phyloP scores from a whole-genome alignment of 169 alveolate species.

The Babesia bovis region DNA sequence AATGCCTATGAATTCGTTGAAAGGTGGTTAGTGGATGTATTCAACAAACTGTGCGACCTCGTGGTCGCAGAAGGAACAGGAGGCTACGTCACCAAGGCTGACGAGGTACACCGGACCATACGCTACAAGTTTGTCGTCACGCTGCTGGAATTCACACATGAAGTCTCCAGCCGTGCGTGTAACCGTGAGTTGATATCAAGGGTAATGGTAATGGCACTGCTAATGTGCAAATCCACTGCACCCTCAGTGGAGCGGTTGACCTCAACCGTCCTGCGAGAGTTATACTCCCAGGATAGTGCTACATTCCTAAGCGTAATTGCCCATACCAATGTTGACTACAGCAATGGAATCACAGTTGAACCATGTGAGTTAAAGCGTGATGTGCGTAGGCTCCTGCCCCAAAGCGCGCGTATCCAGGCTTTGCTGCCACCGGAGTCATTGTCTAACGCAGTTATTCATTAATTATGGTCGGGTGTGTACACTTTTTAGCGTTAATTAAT shows the following conservation, averaged over 20 bases:
- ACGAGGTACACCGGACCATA: conserved; percentile 39
- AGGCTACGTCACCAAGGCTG: conserved; percentile 41
- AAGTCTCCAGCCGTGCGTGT: conserved; percentile 18
- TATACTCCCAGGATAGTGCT: conserved; percentile 34
- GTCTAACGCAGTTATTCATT: not conserved
- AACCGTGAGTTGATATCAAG: conserved; percentile 35
- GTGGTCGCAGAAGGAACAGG: conserved; percentile 21
- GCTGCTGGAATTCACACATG: conserved; percentile 15
- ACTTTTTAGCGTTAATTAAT: not conserved
- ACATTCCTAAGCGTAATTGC: conserved; percentile 13
- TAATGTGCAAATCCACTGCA: conserved; percentile 35
- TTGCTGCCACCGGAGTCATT: not conserved
- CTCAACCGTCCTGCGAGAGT: conserved; percentile 6
- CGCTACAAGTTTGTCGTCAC: conserved; percentile 28
- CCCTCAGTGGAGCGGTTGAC: conserved; percentile 9
- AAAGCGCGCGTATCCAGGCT: conserved; percentile 4
- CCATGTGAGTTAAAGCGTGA: conserved; percentile 33
- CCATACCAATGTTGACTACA: conserved; percentile 12
- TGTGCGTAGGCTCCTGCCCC: conserved; percentile 24
- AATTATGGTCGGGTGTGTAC: not conserved
- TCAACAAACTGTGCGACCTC: conserved; percentile 28
- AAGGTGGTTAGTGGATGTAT: conserved; percentile 34
- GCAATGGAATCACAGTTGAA: conserved; percentile 6
- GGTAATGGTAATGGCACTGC: conserved; percentile 22
- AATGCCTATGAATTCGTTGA: conserved; percentile 41